Conservation (phyloP, 129 eudicot genomes). For the Flaveria bidentis region DNA sequence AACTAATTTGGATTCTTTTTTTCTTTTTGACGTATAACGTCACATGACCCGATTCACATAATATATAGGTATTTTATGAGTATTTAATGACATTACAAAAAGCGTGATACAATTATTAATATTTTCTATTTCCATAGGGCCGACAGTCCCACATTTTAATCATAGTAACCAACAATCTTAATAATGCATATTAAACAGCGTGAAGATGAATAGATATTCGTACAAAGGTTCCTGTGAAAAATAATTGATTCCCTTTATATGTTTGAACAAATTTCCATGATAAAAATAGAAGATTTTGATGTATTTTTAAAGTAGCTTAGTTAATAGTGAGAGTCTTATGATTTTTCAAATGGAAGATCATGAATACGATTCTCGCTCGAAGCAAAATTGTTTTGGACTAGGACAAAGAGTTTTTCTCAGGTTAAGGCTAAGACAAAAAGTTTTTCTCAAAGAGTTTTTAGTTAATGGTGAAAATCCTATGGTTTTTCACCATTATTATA, state of each 20-base stretch:
- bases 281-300: slow-evolving; percentile 11
- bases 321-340: no score
- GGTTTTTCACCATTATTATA: no score
- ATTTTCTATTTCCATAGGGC: slow-evolving; percentile 5
- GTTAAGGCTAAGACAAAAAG: no score
- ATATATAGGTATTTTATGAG: background rate
- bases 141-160: slow-evolving; percentile 11
- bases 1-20: background rate
- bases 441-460: no score
- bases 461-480: no score
- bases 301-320: background rate
- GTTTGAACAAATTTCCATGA: background rate
- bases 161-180: slow-evolving; percentile 9
- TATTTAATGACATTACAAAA: background rate
- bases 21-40: background rate
- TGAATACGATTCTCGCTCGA: no score
- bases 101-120: slow-evolving; percentile 14
- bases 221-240: slow-evolving; percentile 3
- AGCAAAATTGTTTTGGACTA: no score
- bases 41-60: slow-evolving; percentile 14
- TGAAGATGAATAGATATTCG: slow-evolving; percentile 11
- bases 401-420: no score
- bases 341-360: no score
- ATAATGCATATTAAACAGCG: slow-evolving; percentile 17
- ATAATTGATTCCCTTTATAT: slow-evolving; percentile 11